Conservation (phyloP, 2,329 filamentous ascomycete genomes). For the Hypoxylon sp. region DNA sequence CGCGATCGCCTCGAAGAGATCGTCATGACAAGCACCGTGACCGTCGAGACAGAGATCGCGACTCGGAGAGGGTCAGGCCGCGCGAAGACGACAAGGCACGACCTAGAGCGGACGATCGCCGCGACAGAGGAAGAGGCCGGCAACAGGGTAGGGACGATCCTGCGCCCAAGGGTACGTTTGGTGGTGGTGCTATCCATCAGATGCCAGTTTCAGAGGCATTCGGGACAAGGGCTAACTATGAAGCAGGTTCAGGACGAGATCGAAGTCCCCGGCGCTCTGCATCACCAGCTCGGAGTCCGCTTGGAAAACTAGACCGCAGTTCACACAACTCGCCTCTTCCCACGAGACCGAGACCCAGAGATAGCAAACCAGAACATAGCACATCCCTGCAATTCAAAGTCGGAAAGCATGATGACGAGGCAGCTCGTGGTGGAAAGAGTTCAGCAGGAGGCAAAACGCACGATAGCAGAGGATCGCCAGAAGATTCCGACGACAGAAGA, state of each 20-base stretch:
- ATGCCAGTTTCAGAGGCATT: background rate
- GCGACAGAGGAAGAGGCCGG: slow-evolving; percentile 41
- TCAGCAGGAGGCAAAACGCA: slow-evolving; percentile 7
- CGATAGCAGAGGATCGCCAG: slow-evolving; percentile 41
- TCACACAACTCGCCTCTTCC: slow-evolving; percentile 50
- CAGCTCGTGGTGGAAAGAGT: slow-evolving; percentile 40
- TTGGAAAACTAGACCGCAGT: slow-evolving; percentile 38
- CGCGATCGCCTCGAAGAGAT: slow-evolving; percentile 49
- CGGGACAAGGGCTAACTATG: slow-evolving; percentile 22
- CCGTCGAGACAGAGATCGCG: slow-evolving; percentile 52
- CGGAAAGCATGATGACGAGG: slow-evolving; percentile 53
- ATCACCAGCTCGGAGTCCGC: slow-evolving; percentile 43
- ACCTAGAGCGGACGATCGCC: slow-evolving; percentile 39
- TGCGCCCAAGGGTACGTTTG: slow-evolving; percentile 42
- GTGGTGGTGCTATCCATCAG: background rate
- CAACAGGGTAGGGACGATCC: slow-evolving; percentile 38
- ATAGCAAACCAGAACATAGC: slow-evolving; percentile 33
- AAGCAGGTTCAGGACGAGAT: slow-evolving; percentile 40
- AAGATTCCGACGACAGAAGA: slow-evolving; percentile 47
- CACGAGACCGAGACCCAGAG: slow-evolving; percentile 47
- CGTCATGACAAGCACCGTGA: slow-evolving; percentile 54
- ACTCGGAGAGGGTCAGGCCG: slow-evolving; percentile 52
- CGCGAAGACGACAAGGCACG: slow-evolving; percentile 34
- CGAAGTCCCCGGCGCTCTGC: slow-evolving; percentile 43
- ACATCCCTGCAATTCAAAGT: slow-evolving; percentile 56